Evolutionary conservation across 495 filamentous ascomycete genomes (phyloP).

Genomic region (Trichoderma asperelloides): DNA sequence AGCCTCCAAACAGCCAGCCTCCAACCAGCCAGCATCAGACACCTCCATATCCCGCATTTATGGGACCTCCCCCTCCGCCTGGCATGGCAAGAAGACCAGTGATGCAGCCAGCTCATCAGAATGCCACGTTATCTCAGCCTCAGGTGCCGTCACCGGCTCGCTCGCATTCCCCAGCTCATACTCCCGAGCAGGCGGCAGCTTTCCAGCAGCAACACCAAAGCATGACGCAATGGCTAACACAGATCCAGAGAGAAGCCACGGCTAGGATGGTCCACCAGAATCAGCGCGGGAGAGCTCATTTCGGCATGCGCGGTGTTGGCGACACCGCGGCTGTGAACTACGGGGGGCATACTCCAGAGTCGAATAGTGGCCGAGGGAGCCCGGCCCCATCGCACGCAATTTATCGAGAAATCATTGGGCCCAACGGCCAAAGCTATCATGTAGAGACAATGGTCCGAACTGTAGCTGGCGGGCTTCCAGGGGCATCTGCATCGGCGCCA

Average conservation of each 20-base stretch:
- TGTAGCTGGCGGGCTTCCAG: background rate
- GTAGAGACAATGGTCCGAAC: conserved; percentile 6
- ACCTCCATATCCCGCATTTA: conserved; percentile 9
- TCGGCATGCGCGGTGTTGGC: conserved; percentile 13
- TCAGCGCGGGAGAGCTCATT: conserved; percentile 18
- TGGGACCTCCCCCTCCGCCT: conserved; percentile 11
- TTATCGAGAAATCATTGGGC: conserved; percentile 20
- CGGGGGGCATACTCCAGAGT: background rate
- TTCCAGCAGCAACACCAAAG: conserved; percentile 18
- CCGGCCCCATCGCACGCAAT: conserved; percentile 16
- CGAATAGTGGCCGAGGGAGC: conserved; percentile 8
- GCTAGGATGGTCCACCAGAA: conserved; percentile 18
- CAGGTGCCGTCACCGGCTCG: conserved; percentile 1
- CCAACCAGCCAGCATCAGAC: conserved; percentile 1
- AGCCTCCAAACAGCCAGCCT: conserved; percentile 6
- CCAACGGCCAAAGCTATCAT: conserved; percentile 14
- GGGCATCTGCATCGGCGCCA: conserved; percentile 4
- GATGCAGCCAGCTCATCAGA: background rate
- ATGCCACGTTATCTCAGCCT: background rate
- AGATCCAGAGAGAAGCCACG: conserved; percentile 19
- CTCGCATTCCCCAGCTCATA: background rate
- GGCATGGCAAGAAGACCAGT: conserved; percentile 10
- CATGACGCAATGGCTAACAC: conserved; percentile 21
- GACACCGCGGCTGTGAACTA: conserved; percentile 10
- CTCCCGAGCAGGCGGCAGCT: conserved; percentile 7